phyloP scores from a whole-genome alignment of 176 grass and related monocot genomes.

The Cenchrus americanus region DNA sequence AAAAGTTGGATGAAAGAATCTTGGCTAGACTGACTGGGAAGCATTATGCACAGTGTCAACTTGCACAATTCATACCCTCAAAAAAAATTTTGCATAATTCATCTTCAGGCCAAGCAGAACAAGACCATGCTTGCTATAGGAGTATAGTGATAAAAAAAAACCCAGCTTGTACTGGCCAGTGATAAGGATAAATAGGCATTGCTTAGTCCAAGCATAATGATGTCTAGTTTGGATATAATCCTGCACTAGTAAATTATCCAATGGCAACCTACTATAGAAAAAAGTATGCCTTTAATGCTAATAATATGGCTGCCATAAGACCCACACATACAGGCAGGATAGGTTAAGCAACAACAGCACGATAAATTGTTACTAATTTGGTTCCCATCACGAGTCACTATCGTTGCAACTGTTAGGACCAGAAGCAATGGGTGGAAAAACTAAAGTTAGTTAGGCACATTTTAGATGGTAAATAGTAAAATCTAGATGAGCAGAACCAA shows the following conservation, averaged over 20 bases:
- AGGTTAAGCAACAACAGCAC: slow-evolving; percentile 28
- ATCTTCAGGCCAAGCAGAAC: not conserved
- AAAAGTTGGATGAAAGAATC: not conserved
- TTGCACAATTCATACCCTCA: not conserved
- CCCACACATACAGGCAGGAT: slow-evolving; percentile 2
- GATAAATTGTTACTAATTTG: slow-evolving; percentile 23
- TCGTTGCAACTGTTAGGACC: not conserved
- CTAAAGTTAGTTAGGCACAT: slow-evolving; percentile 1
- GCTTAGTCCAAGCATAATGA: not conserved
- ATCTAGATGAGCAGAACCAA: slow-evolving; percentile 21
- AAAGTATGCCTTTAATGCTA: slow-evolving; percentile 13
- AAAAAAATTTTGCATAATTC: not conserved
- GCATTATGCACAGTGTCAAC: not conserved
- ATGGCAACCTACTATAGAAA: not conserved
- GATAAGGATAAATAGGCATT: not conserved
- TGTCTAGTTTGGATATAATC: slow-evolving; percentile 1
- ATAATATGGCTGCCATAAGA: not conserved
- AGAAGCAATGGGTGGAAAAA: not conserved
- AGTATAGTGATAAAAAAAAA: slow-evolving; percentile 24
- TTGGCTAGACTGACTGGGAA: not conserved
- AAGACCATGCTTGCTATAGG: slow-evolving; percentile 21
- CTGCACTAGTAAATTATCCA: slow-evolving; percentile 7
- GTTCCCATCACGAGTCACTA: not conserved
- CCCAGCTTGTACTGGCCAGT: not conserved
- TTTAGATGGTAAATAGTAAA: not conserved